Percentiles rank a stretch among this genome's conserved stretches.
Evolutionary conservation across 179 eudicot genomes (phyloP).

Genomic region (Corrigiola litoralis): DNA sequence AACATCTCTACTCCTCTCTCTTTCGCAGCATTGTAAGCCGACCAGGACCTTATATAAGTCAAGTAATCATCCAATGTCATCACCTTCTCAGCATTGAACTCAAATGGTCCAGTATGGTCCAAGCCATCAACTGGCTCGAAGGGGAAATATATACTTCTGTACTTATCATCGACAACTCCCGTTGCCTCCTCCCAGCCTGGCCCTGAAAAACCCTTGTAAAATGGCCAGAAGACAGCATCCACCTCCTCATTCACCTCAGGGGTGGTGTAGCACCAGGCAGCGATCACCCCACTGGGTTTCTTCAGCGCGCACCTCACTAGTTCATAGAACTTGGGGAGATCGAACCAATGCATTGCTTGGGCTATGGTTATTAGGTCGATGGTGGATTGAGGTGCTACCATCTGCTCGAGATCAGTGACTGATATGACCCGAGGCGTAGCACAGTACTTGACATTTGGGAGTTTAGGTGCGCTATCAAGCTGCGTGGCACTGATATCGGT

Average conservation of each 20-base stretch:
- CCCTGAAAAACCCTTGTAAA: conserved; percentile 30
- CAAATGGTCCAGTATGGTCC: conserved; percentile 65
- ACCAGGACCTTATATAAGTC: conserved; percentile 71
- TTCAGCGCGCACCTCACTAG: conserved; percentile 55
- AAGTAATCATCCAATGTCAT: conserved; percentile 66
- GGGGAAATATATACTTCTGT: conserved; percentile 56
- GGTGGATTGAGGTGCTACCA: conserved; percentile 35
- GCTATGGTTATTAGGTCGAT: conserved; percentile 67
- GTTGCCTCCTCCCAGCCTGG: conserved; percentile 59
- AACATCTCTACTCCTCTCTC: conserved; percentile 73
- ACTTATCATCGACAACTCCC: conserved; percentile 45
- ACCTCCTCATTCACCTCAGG: conserved; percentile 43
- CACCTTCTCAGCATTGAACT: conserved; percentile 46
- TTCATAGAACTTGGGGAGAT: conserved; percentile 55
- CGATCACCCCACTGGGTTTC: conserved; percentile 70
- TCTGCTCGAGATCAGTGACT: conserved; percentile 30
- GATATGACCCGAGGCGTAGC: conserved; percentile 51
- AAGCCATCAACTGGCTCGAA: conserved; percentile 65
- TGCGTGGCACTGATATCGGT: conserved; percentile 78
- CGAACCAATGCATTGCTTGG: conserved; percentile 85
- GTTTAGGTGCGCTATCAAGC: conserved; percentile 66
- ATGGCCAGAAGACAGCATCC: conserved; percentile 46
- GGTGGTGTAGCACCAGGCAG: conserved; percentile 80
- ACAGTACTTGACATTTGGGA: conserved; percentile 56
- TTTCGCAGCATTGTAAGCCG: conserved; percentile 68